Percentiles rank a stretch among this genome's conserved stretches.
Evolutionary conservation across 805 yeast genomes (phyloP).

Genomic region (Starmerella floricola): DNA sequence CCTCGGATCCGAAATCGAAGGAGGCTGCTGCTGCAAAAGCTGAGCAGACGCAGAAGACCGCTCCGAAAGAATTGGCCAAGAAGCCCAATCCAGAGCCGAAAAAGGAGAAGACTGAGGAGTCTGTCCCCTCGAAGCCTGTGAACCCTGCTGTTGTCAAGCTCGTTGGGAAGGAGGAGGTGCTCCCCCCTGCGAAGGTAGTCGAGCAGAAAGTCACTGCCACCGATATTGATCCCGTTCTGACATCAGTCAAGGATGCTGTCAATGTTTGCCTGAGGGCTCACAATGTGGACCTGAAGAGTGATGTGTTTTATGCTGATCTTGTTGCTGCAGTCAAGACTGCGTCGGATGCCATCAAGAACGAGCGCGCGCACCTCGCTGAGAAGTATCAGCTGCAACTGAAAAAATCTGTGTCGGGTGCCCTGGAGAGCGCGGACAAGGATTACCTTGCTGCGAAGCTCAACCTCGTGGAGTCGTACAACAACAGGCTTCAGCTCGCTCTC

Average conservation of each 20-base stretch:
- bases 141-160: neutral
- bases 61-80: neutral
- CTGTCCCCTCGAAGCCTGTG: neutral
- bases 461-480: conserved; percentile 48
- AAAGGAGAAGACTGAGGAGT: neutral
- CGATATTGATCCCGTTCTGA: conserved; percentile 23
- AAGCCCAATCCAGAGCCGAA: neutral
- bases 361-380: conserved; percentile 10
- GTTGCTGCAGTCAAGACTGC: conserved; percentile 15
- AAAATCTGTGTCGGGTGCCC: conserved; percentile 5
- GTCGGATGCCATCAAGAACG: conserved; percentile 7
- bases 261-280: conserved; percentile 19
- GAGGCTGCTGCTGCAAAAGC: conserved; percentile 1
- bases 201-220: neutral
- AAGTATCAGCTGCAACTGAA: conserved; percentile 7
- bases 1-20: conserved; percentile 1
- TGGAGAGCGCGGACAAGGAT: conserved; percentile 19
- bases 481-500: conserved; percentile 50
- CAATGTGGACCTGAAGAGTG: conserved; percentile 13
- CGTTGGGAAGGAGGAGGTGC: conserved; percentile 2
- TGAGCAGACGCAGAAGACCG: neutral
- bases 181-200: no score
- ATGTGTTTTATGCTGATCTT: conserved; percentile 10
- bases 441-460: conserved; percentile 38
- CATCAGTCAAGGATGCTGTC: conserved; percentile 21